A percentile compares a stretch with the other conserved stretches of the same genome.
Conservation (phyloP, 345 rosid species). For the Ceriops zippeliana region DNA sequence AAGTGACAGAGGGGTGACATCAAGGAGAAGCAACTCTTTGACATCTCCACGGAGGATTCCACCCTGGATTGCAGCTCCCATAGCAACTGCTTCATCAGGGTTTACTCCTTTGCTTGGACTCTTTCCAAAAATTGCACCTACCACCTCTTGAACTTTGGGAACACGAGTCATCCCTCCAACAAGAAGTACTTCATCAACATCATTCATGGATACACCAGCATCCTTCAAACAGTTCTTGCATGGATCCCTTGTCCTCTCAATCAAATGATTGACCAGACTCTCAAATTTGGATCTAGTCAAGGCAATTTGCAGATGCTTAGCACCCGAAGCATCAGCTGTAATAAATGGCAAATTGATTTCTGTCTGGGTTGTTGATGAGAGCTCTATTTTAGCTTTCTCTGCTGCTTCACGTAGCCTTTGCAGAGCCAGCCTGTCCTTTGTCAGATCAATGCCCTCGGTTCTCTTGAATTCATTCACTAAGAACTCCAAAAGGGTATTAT, state of each 20-base stretch:
- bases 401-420: slow-evolving; percentile 41
- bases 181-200: slow-evolving; percentile 31
- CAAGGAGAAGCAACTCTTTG: slow-evolving; percentile 30
- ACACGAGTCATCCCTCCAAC: slow-evolving; percentile 40
- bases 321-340: slow-evolving; percentile 37
- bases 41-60: slow-evolving; percentile 36
- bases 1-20: slow-evolving; percentile 32
- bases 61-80: slow-evolving; percentile 38
- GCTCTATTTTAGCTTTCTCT: slow-evolving; percentile 40
- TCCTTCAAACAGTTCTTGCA: slow-evolving; percentile 33
- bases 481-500: slow-evolving; percentile 29
- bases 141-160: slow-evolving; percentile 31
- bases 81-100: slow-evolving; percentile 35
- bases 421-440: slow-evolving; percentile 34
- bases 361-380: slow-evolving; percentile 36
- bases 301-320: slow-evolving; percentile 31
- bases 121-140: slow-evolving; percentile 24
- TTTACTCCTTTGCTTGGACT: slow-evolving; percentile 35
- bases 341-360: slow-evolving; percentile 38
- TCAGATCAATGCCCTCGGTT: slow-evolving; percentile 32
- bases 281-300: slow-evolving; percentile 34
- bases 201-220: slow-evolving; percentile 30
- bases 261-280: slow-evolving; percentile 24
- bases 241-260: slow-evolving; percentile 28
- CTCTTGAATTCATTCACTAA: slow-evolving; percentile 30